Evolutionary conservation across 2,329 filamentous ascomycete species (phyloP), one percentile per base, ranked within the genome.

Genomic region (Hirsutella minnesotensis): DNA sequence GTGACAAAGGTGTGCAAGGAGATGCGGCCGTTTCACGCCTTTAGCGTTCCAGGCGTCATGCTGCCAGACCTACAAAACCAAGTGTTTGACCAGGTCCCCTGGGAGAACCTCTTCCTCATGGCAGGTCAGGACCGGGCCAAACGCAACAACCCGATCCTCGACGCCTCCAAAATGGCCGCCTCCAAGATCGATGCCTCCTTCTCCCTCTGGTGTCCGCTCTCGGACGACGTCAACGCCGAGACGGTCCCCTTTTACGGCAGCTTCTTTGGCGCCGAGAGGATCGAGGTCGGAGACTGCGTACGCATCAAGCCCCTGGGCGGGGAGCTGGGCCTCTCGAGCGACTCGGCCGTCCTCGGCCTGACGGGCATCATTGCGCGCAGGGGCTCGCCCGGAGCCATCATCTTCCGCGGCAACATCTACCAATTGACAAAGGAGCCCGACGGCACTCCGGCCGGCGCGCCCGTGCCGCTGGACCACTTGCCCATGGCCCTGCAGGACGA

Each of bases 121-220:
- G 52, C 57, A 3, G 53, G 55, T 3, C 56, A 55, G 16, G 63
- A 68, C 39, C 50, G 53, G 0, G 53, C 60, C n/a, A 61, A 60
- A 45, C 59, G 62, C 16, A 67, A 70, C 38, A 50, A 64, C 9
- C 51, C 72, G 8, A 59, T 60, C 2, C 61, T 74, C 3, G 70
- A 73, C 45, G 70, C 69, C 1, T 73, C 70, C 4, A 74, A 74
- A 50, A 59, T 73, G 51, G 70, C 66, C 1, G 70, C 69, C 4
- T 61, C 60, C 16, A 69, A 66, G 44, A 64, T 73, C 22, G 69
- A 72, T 45, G 62, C 65, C 43, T 69, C 67, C 2, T 72, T 63
- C 52, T 72, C 69, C 0, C 57, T 70, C n/a, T 73, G 72, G 57
- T 68, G 58, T 13, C 58, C 53, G 18, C 54, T 59, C 15, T 53